These are phyloP conservation scores for Nymphaea thermarum DNA, from an alignment of 164 flowering plant genomes.

Conservation along the genomic window DNA sequence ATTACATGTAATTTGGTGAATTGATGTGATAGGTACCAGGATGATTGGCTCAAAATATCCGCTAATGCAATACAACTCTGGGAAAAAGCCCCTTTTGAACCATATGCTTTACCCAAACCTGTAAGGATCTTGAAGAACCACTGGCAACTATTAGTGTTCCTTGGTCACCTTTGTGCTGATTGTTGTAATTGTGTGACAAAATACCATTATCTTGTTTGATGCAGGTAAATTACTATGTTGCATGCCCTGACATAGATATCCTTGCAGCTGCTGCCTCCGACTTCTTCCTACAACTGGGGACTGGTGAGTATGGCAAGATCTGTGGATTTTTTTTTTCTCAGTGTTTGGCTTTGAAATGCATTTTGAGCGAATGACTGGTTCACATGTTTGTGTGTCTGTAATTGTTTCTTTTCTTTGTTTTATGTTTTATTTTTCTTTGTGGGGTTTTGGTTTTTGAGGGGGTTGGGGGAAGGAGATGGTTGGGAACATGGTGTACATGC, in stretches of 20 bases:
- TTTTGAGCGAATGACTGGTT: too few relatives aligned
- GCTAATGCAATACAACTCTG: slow-evolving; percentile 67
- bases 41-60: slow-evolving; percentile 98
- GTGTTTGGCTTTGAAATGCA: too few relatives aligned
- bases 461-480: too few relatives aligned
- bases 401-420: too few relatives aligned
- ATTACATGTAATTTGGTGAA: background rate
- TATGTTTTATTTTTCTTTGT: too few relatives aligned
- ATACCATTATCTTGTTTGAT: slow-evolving; percentile 6
- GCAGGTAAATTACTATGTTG: slow-evolving; percentile 76
- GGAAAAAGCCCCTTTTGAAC: slow-evolving; percentile 99
- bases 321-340: too few relatives aligned
- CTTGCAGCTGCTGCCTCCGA: slow-evolving; percentile 83
- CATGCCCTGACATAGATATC: slow-evolving; percentile 91
- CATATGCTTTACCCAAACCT: slow-evolving; percentile 83
- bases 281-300: slow-evolving; percentile 91
- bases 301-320: slow-evolving; percentile 46
- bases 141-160: background rate
- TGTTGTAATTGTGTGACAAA: background rate
- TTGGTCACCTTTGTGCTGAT: background rate
- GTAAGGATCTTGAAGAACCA: slow-evolving; percentile 27
- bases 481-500: too few relatives aligned
- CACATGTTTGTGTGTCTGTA: too few relatives aligned
- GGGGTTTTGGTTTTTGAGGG: too few relatives aligned
- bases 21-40: slow-evolving; percentile 70